phyloP scores from a whole-genome alignment of 2,329 filamentous ascomycete species.

The Verticillium klebahnii region DNA sequence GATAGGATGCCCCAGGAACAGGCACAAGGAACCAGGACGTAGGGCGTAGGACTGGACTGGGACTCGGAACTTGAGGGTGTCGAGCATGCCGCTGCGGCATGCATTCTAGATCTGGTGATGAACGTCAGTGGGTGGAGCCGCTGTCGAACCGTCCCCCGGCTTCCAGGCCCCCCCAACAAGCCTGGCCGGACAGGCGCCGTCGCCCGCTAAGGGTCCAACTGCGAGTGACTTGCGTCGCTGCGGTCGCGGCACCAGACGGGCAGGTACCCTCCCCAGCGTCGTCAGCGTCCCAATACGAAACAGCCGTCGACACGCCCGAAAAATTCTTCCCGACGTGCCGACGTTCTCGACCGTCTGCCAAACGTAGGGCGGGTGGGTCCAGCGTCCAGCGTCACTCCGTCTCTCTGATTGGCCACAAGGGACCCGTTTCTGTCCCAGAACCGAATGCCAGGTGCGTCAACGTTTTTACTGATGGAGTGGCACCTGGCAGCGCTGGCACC shows the following conservation, averaged over 20 bases:
- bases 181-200: neutral
- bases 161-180: neutral
- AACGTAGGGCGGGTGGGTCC: neutral
- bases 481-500: neutral
- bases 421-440: neutral
- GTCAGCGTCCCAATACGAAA: neutral
- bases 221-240: neutral
- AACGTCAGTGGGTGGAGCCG: neutral
- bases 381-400: neutral
- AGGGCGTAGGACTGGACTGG: neutral
- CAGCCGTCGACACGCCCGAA: neutral
- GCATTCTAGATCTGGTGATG: neutral
- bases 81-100: neutral
- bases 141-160: neutral
- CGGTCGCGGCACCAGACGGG: neutral
- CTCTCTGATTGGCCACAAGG: neutral
- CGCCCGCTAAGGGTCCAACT: neutral
- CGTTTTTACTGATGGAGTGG: neutral
- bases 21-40: neutral
- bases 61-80: neutral
- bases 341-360: neutral
- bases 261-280: neutral
- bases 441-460: neutral
- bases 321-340: neutral
- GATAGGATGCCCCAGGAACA: neutral